Conservation (phyloP, 805 yeast species). For the Suhomyces faveliae region DNA sequence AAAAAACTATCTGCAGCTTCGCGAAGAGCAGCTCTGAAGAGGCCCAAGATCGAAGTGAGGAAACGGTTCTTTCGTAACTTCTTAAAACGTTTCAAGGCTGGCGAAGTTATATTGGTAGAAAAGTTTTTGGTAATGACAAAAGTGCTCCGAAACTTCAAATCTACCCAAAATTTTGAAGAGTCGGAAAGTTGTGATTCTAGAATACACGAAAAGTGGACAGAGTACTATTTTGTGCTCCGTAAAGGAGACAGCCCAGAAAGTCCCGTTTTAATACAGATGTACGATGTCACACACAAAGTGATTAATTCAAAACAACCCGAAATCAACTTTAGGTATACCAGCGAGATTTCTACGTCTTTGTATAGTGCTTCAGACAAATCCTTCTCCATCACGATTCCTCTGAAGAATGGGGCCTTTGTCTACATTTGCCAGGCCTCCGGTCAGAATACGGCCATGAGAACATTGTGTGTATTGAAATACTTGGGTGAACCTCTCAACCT, state of each 20-base stretch:
- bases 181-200: slow-evolving; percentile 52
- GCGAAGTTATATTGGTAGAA: slow-evolving; percentile 65
- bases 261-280: slow-evolving; percentile 66
- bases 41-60: slow-evolving; percentile 11
- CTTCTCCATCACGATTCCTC: slow-evolving; percentile 46
- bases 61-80: slow-evolving; percentile 19
- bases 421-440: slow-evolving; percentile 60
- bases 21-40: slow-evolving; percentile 6
- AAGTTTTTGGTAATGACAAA: slow-evolving; percentile 68
- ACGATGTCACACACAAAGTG: slow-evolving; percentile 25
- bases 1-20: slow-evolving; percentile 24
- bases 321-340: slow-evolving; percentile 17
- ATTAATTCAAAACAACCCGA: slow-evolving; percentile 19
- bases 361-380: slow-evolving; percentile 73
- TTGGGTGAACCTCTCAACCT: slow-evolving; percentile 35
- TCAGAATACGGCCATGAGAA: slow-evolving; percentile 51
- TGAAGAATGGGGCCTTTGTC: slow-evolving; percentile 25
- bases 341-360: slow-evolving; percentile 40
- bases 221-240: slow-evolving; percentile 69
- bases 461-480: slow-evolving; percentile 60
- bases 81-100: slow-evolving; percentile 40
- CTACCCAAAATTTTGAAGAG: slow-evolving; percentile 39
- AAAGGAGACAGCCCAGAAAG: slow-evolving; percentile 49
- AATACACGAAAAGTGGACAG: slow-evolving; percentile 73
- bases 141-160: slow-evolving; percentile 20